phyloP scores from a whole-genome alignment of 1,284 basidiomycete species.

The Naganishia albida region DNA sequence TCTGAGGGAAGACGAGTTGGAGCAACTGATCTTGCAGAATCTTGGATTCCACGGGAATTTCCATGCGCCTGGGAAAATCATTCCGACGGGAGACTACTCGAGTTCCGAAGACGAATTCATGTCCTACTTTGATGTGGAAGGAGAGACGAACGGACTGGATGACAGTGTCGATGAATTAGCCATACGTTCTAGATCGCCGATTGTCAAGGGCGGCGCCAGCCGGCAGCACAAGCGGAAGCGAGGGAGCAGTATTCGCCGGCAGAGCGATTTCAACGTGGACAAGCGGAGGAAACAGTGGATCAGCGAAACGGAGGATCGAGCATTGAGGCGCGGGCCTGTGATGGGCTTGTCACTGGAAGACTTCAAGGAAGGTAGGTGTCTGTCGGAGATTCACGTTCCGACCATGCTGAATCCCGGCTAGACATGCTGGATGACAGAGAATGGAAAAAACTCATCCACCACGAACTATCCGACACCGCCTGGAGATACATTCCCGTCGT shows the following conservation, averaged over 20 bases:
- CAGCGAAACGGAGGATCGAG: conserved; percentile 24
- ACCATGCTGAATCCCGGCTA: neutral
- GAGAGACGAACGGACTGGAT: neutral
- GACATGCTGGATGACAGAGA: conserved; percentile 15
- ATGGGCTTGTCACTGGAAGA: conserved; percentile 15
- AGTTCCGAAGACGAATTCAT: neutral
- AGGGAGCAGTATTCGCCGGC: neutral
- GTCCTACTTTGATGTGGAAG: neutral
- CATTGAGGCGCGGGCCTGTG: conserved; percentile 5
- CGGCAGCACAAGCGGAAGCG: neutral
- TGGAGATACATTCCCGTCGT: conserved; percentile 27
- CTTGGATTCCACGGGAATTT: conserved; percentile 22
- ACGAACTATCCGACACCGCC: conserved; percentile 14
- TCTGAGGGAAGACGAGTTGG: conserved; percentile 14
- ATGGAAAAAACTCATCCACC: conserved; percentile 25
- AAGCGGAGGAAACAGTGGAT: conserved; percentile 25
- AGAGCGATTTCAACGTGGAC: conserved; percentile 10
- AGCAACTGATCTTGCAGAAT: conserved; percentile 14
- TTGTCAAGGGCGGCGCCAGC: neutral
- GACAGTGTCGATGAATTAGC: conserved; percentile 9
- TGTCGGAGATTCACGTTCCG: neutral
- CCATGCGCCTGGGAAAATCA: neutral
- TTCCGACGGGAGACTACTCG: neutral
- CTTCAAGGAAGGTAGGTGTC: conserved; percentile 3
- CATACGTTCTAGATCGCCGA: neutral